Evolutionary conservation across 2,329 filamentous ascomycete species (phyloP), one percentile per base, ranked within the genome.

Genomic region (Conoideocrella luteorostrata): DNA sequence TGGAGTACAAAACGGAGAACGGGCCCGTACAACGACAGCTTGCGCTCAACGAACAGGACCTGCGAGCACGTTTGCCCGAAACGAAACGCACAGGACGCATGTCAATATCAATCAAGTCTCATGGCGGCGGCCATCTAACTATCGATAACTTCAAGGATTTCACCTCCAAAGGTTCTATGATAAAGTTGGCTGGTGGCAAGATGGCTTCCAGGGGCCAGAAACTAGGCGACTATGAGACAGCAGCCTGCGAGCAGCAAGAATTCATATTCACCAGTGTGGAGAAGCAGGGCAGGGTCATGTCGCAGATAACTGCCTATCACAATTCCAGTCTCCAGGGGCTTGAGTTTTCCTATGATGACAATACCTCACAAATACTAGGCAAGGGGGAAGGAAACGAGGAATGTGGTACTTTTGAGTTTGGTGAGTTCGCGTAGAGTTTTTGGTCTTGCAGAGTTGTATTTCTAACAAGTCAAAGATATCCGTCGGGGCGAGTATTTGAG

Each of bases 311-410:
- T 47, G 73, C 95, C 12, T 94, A 89, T 57, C 83, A 88, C 54
- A 88, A 86, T 2, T 70, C 73, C 46, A 84, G 84, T 4, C 59
- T 97, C 11, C 85, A 95, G 60, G 93, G 93, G 1, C 64, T 98
- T 17, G 91, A 97, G 61, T 97, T 98, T 63, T 74, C 86, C 47
- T 97, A 95, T 58, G 91, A 97, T 56, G 89, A 97, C 61, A 76
- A 78, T 13, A 84, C 86, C 1, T 84, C 74, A 43, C 88, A 96
- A 59, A 63, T 96, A 4, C 94, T 98, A 69, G 93, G 93, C 32
- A 90, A 88, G 57, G 74, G 77, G 43, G 85, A 84, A 11, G 86
- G 84, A 7, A 83, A 83, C 50, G 66, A 75, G 20, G 80, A 80
- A 3, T 83, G 84, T 2, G 82, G 85, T 56, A 77, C 81, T 36